Percentiles rank a stretch among this genome's conserved stretches.
Evolutionary conservation across 305 asterid genomes (phyloP).

Genomic region (Plantago coronopus): DNA sequence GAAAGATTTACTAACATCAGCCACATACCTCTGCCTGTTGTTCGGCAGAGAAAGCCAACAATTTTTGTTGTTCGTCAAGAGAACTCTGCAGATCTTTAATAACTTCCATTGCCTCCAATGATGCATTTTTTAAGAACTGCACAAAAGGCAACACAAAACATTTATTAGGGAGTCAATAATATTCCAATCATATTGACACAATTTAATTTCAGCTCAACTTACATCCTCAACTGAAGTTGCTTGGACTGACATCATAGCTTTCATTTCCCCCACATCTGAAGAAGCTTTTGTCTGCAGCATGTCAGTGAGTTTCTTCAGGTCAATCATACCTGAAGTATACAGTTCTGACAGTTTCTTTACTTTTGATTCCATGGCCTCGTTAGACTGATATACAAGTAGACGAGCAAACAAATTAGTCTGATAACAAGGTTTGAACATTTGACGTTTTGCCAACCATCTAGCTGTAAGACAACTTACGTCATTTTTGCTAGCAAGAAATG

Average conservation of each 20-base stretch:
- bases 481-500: slow-evolving; percentile 56
- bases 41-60: slow-evolving; percentile 57
- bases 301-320: slow-evolving; percentile 42
- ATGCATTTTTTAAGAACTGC: slow-evolving; percentile 53
- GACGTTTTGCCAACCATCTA: slow-evolving; percentile 7
- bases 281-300: slow-evolving; percentile 50
- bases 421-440: slow-evolving; percentile 21
- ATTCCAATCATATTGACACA: neutral
- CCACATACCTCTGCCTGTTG: slow-evolving; percentile 62
- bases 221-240: slow-evolving; percentile 59
- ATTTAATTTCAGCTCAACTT: slow-evolving; percentile 19
- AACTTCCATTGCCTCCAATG: slow-evolving; percentile 57
- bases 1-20: slow-evolving; percentile 7
- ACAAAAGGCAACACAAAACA: neutral
- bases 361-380: slow-evolving; percentile 58
- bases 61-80: slow-evolving; percentile 48
- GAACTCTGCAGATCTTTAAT: slow-evolving; percentile 52
- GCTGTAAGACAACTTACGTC: slow-evolving; percentile 40
- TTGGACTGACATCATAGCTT: slow-evolving; percentile 43
- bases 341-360: slow-evolving; percentile 49
- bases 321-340: slow-evolving; percentile 46
- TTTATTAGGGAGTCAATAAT: neutral
- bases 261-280: slow-evolving; percentile 53
- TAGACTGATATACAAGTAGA: slow-evolving; percentile 36
- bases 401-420: slow-evolving; percentile 22